Conservation (phyloP, 805 yeast species). For the Danielia reshetovae region DNA sequence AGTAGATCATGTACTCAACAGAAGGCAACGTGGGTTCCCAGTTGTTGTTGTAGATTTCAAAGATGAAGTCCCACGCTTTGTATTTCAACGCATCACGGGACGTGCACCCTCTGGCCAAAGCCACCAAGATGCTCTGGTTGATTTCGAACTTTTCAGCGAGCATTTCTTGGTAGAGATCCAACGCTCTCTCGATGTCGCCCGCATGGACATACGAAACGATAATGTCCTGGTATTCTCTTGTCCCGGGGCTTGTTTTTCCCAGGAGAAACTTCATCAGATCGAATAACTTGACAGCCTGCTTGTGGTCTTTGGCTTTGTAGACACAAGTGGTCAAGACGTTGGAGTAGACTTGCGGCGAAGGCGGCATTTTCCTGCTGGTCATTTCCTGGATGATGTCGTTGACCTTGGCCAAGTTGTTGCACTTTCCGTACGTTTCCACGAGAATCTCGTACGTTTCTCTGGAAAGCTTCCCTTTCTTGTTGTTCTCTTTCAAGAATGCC, state of each 20-base stretch:
- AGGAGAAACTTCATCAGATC: slow-evolving; percentile 83
- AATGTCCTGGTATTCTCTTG: slow-evolving; percentile 65
- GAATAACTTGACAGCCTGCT: slow-evolving; percentile 69
- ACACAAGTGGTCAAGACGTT: slow-evolving; percentile 61
- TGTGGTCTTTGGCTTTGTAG: slow-evolving; percentile 43
- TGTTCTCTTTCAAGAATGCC: slow-evolving; percentile 19
- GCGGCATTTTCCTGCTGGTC: slow-evolving; percentile 33
- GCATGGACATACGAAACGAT: slow-evolving; percentile 61
- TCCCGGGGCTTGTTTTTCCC: slow-evolving; percentile 59
- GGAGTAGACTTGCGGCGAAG: slow-evolving; percentile 47
- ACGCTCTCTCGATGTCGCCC: slow-evolving; percentile 65
- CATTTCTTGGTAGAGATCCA: slow-evolving; percentile 77
- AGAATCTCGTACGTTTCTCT: slow-evolving; percentile 41
- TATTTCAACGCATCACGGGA: slow-evolving; percentile 42
- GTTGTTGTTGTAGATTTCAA: slow-evolving; percentile 51
- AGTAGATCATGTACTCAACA: slow-evolving; percentile 64
- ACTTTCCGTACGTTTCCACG: slow-evolving; percentile 44
- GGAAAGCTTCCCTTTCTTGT: slow-evolving; percentile 25
- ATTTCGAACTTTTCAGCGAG: slow-evolving; percentile 19
- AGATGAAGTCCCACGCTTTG: slow-evolving; percentile 76
- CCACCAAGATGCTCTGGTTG: slow-evolving; percentile 41
- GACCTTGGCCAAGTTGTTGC: slow-evolving; percentile 32
- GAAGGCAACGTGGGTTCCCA: slow-evolving; percentile 46
- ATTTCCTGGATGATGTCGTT: slow-evolving; percentile 36
- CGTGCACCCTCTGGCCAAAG: slow-evolving; percentile 67